Evolutionary conservation across 345 rosid species (phyloP), one percentile per base, ranked within the genome.

Genomic region (Eucalyptus marginata): DNA sequence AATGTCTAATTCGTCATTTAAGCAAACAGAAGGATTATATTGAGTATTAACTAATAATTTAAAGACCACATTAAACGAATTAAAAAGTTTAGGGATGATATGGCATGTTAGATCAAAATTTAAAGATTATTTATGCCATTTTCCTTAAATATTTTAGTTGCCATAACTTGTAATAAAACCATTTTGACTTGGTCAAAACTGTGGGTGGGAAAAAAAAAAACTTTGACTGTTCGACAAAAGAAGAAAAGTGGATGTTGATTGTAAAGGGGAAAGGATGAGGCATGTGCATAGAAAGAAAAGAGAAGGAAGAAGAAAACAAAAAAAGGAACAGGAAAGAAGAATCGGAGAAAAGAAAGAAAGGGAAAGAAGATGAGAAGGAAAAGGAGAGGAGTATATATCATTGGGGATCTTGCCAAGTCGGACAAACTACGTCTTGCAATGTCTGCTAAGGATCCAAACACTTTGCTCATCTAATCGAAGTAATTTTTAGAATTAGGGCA

Each of bases 31-130:
- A 71, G 14, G 8, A 68, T 8, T 68, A 8, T 8, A 31, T 20
- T 68, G 5, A 68, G 16, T 2, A 16, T 68, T 15, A 16, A 66
- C 5, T 31, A 31, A 31, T 71, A 33, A 3, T 36, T 71, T 3
- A 71, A 10, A 5, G 4, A 71, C 2, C 0, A 7, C 7, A 20
- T 71, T 18, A 5, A 18, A 76, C 1, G 10, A 36, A 36, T 36
- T 36, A 36, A 36, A 71, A 18, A 6, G 7, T 36, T 40, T 10
- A 36, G 24, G 13, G 8, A 64, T 10, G 13, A 68, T 31, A 33
- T 33, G 31, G 11, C 24, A 68, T 68, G 10, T 5, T 31, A 17
- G 12, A 68, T 31, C 22, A 31, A 66, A 68, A 18, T 68, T 16
- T 5, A 68, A 68, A 9, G 6, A 68, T 68, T 33, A 31, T 31